Evolutionary conservation across 2,329 filamentous ascomycete species (phyloP), one percentile per base, ranked within the genome.

Genomic region (Clonostachys chloroleuca): DNA sequence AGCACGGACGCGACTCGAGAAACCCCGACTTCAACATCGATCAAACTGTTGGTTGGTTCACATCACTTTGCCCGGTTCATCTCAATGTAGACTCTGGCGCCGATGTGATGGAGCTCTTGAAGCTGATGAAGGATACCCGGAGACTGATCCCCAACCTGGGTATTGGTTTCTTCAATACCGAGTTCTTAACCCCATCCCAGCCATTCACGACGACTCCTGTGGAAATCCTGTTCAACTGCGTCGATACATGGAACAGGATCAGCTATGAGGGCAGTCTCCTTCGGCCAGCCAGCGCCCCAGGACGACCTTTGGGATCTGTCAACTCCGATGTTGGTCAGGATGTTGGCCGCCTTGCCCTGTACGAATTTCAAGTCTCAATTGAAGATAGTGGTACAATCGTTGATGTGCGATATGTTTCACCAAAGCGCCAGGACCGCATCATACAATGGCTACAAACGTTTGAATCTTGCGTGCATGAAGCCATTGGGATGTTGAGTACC

Each of bases 11-110:
- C 14, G 62, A 70, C n/a, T 57, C 64, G 3, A 68, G 68, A 51
- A 70, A 70, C 24, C 57, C 61, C 1, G 70, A 73, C 14, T 63
- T 76, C 12, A 75, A 83, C 58, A 69, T 81, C 1, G 72, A 73
- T 5, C 67, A 78, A 45, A 83, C 79, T 0, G 77, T 83, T 0
- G 80, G 80, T 3, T 83, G 78, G 78, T 81, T 83, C 51, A 81
- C 78, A 3, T 73, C 77, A 0, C 62, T 83, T 12, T 78, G 72
- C 43, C 80, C 80, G 0, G 63, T 82, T 6, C 64, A 68, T 2
- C 61, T 75, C 4, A 66, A 68, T 9, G 55, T 72, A 1, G 67
- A 73, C 3, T 61, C 65, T 3, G 59, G 66, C 3, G 71, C 77
- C 34, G 75, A 81, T 49, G 59, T 81, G 14, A 59, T 80, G 37